Evolutionary conservation across 495 filamentous ascomycete genomes (phyloP).

Genomic region (Xylaria grammica): DNA sequence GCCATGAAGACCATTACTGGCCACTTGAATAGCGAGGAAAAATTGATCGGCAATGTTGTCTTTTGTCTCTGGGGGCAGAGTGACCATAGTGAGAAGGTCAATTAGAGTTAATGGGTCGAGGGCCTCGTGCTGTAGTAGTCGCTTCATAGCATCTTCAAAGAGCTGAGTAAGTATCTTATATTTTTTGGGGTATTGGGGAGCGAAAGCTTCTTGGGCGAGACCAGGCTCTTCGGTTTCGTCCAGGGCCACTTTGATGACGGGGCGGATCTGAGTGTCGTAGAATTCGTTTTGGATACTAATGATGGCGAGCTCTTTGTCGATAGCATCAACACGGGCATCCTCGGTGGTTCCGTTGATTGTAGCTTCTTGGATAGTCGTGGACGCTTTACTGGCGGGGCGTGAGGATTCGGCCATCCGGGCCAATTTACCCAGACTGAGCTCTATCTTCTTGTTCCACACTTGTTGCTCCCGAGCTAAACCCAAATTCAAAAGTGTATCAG

Average conservation of each 20-base stretch:
- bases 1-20: conserved; percentile 60
- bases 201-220: conserved; percentile 72
- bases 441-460: conserved; percentile 87
- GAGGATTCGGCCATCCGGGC: conserved; percentile 66
- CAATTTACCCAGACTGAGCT: conserved; percentile 87
- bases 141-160: conserved; percentile 67
- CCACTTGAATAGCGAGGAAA: conserved; percentile 71
- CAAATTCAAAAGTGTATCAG: conserved; percentile 65
- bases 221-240: conserved; percentile 79
- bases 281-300: conserved; percentile 77
- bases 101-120: conserved; percentile 71
- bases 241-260: conserved; percentile 67
- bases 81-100: conserved; percentile 81
- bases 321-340: conserved; percentile 44
- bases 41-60: conserved; percentile 61
- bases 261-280: conserved; percentile 56
- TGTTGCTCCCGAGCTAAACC: conserved; percentile 72
- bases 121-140: conserved; percentile 68
- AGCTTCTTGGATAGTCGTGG: conserved; percentile 33
- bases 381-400: conserved; percentile 42
- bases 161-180: conserved; percentile 67
- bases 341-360: conserved; percentile 33
- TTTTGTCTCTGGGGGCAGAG: conserved; percentile 45
- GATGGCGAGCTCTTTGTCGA: conserved; percentile 67
- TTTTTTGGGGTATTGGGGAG: conserved; percentile 57